These are phyloP conservation scores for Microcyclosporella mali DNA, from an alignment of 2,329 filamentous ascomycete species.

Conservation along the genomic window DNA sequence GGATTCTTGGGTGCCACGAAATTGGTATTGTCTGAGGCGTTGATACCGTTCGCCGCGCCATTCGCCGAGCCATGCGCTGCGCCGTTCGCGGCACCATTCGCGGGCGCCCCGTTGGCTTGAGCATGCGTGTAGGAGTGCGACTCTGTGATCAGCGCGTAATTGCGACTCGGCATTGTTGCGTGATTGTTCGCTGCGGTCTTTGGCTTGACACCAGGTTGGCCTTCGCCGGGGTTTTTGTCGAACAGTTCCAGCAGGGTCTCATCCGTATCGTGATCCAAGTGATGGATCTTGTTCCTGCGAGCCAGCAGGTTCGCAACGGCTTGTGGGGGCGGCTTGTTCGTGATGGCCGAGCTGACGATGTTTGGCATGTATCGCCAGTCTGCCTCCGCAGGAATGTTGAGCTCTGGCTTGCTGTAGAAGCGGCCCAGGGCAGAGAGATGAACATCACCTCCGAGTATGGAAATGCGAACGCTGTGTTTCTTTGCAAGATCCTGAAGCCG, in stretches of 20 bases:
- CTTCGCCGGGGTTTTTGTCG: conserved; percentile 50
- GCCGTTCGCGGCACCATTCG: conserved; percentile 17
- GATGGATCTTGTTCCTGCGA: conserved; percentile 59
- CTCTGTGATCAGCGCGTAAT: conserved; percentile 59
- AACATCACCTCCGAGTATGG: conserved; percentile 59
- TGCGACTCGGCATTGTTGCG: conserved; percentile 71
- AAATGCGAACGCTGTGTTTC: conserved; percentile 51
- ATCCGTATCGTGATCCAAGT: conserved; percentile 56
- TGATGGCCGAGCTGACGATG: conserved; percentile 59
- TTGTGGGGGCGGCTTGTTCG: conserved; percentile 61
- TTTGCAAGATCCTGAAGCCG: conserved; percentile 55
- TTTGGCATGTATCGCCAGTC: conserved; percentile 61
- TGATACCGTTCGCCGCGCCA: conserved; percentile 12
- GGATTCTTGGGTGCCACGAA: conserved; percentile 46
- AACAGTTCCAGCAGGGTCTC: conserved; percentile 60
- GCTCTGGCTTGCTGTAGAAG: conserved; percentile 57
- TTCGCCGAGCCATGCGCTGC: conserved; percentile 23
- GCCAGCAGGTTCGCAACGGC: conserved; percentile 60
- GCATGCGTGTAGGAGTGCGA: conserved; percentile 29
- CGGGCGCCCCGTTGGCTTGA: conserved; percentile 23
- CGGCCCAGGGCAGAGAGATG: conserved; percentile 58
- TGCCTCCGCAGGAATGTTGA: conserved; percentile 50
- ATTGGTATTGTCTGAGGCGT: conserved; percentile 35
- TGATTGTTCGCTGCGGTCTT: conserved; percentile 70
- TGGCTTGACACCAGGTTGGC: conserved; percentile 39